Base-by-base conservation (phyloP, 2,329 filamentous ascomycete genomes). In the Sordariomycetes sp. region DNA sequence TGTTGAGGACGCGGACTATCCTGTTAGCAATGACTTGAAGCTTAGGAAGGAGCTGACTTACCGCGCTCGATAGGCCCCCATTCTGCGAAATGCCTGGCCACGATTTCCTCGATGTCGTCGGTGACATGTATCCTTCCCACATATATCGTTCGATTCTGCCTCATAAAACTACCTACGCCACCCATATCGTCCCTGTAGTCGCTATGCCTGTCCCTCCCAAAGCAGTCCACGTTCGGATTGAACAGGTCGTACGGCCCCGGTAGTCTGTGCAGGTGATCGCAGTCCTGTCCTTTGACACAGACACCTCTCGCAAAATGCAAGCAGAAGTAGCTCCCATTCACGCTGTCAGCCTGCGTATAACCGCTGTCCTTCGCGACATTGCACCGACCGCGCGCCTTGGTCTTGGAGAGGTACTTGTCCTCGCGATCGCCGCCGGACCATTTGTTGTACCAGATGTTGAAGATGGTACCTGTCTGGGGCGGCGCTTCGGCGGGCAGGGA, bases 391-490 rank as follows among this genome's bases (percentile, higher is more conserved):
- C 82, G 79, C 4, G 92, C 90, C 11, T 80, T 75, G 16, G 80
- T 83, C 53, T 95, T 82, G 23, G 82, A 86, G 4, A 87, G 72
- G 51, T 90, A 87, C 47, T 88, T 86, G 64, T 93, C 87, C 53
- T 96, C 90, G 40, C 87, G 77, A 59, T 98, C 92, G 50, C 92
- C 92, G 45, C 92, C 92, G 1, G 81, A 83, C 88, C 90, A 96
- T 61, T 95, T 96, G 66, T 94, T 95, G 64, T 95, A 94, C 90
- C 88, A 95, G 51, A 94, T 93, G 60, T 98, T 98, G 71, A 92
- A 98, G 38, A 88, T 86, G 0, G 86, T 94, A 34, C 92, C 92
- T 0, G 90, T 96, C 50, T 96, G 88, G 2, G 86, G 84, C 12
- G 88, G 86, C 4, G 85, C 82, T 48, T 94, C 86, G 47, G 82